Conservation (phyloP, 441 rosid genomes). For the Corymbia citriodora region DNA sequence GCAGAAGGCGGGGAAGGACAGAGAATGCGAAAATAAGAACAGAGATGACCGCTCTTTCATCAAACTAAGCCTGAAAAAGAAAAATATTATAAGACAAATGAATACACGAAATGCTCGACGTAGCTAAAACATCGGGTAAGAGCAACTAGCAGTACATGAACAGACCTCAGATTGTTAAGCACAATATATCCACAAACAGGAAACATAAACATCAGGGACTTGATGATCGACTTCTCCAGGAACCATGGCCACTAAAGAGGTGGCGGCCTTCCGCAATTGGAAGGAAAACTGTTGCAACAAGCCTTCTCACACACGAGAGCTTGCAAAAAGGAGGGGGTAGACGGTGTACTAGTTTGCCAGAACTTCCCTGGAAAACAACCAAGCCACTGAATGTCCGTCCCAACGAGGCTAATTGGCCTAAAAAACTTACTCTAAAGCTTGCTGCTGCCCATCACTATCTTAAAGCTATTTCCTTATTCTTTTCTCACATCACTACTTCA, state of each 20-base stretch:
- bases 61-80: not conserved
- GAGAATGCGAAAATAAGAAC: not conserved
- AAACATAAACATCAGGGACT: conserved; percentile 17
- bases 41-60: not conserved
- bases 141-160: conserved; percentile 21
- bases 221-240: conserved; percentile 32
- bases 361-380: conserved; percentile 32
- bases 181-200: conserved; percentile 15
- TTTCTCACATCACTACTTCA: conserved; percentile 1
- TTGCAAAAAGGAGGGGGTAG: conserved; percentile 27
- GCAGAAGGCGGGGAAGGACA: not conserved
- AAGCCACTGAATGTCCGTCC: conserved; percentile 27
- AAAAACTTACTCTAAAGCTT: conserved; percentile 40
- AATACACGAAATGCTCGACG: not conserved
- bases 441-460: conserved; percentile 20
- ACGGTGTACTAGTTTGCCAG: conserved; percentile 25
- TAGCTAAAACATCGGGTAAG: not conserved
- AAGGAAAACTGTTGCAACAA: conserved; percentile 27
- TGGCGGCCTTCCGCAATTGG: conserved; percentile 14
- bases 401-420: conserved; percentile 52
- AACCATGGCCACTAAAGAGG: conserved; percentile 30
- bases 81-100: fast-evolving
- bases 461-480: conserved; percentile 3
- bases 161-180: not conserved
- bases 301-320: conserved; percentile 29